Evolutionary conservation across 2,329 filamentous ascomycete species (phyloP), one percentile per base, ranked within the genome.

Genomic region (Penicillium sclerotigenum): DNA sequence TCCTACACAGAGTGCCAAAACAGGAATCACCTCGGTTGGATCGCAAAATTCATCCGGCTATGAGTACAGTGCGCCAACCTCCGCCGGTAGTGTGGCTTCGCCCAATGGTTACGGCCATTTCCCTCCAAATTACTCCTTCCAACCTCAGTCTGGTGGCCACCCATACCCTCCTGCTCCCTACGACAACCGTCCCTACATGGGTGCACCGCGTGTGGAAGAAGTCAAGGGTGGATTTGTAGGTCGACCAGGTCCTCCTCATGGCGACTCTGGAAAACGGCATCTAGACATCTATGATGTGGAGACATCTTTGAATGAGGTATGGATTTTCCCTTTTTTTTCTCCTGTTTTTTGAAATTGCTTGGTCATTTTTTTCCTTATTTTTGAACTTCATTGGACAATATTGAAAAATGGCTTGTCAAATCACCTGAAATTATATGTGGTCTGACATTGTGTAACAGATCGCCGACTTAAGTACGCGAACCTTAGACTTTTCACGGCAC

Each of bases 241-340:
- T 36, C 68, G 68, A 34, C 59, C 66, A n/a, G 62, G 56, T 41
- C 71, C 66, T 43, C 68, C 72, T 22, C 76, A 76, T 57, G 69
- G 67, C 49, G 77, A 80, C 47, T 72, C 75, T 42, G 80, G 86
- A n/a, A 87, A 87, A 67, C 79, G 84, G 37, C 84, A 87, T 69
- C 72, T 87, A 3, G 84, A 87, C 38, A 78, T 80, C 46, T 87
- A 83, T 59, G 85, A 87, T 67, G 70, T 87, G 26, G 84, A 79
- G 62, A 68, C 74, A 29, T 77, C 77, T 9, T 68, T 79, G 36
- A 77, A 77, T 59, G 78, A 80, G 70, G 78, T 80, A 70, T 59
- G 75, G 55, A 54, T 56, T 59, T 38, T 46, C 49, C 40, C 5
- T 14, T 29, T 37, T 33, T 26, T 14, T 31, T 6, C 10, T 28